These are phyloP conservation scores for Corchorus capsularis DNA, from an alignment of 345 rosid species.

Conservation along the genomic window DNA sequence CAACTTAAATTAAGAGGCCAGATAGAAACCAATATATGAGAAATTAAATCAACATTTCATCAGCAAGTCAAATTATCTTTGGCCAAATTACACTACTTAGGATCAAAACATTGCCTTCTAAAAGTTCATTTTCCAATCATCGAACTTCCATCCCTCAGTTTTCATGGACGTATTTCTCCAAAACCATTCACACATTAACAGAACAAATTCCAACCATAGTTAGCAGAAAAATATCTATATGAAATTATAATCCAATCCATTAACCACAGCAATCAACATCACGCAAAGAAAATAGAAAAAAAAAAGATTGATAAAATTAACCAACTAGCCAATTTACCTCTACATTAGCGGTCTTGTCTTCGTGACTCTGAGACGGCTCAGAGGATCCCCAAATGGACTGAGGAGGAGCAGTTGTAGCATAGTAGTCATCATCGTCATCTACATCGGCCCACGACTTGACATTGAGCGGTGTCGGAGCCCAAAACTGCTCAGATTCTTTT, in stretches of 20 bases:
- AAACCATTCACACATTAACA: background rate
- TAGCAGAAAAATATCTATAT: background rate
- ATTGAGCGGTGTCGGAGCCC: conserved; percentile 54
- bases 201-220: background rate
- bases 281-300: background rate
- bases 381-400: conserved; percentile 43
- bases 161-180: background rate
- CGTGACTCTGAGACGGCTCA: conserved; percentile 26
- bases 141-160: background rate
- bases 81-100: background rate
- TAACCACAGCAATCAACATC: background rate
- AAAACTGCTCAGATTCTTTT: conserved; percentile 49
- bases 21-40: background rate
- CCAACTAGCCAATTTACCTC: conserved; percentile 33
- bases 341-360: conserved; percentile 28
- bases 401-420: conserved; percentile 53
- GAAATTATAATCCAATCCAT: background rate
- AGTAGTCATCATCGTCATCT: conserved; percentile 61
- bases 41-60: background rate
- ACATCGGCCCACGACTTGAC: conserved; percentile 64
- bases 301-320: background rate
- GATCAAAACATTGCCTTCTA: background rate
- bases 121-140: background rate
- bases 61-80: background rate
- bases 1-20: background rate